Conservation (phyloP, 1,284 basidiomycete species). For the Malassezia equina region DNA sequence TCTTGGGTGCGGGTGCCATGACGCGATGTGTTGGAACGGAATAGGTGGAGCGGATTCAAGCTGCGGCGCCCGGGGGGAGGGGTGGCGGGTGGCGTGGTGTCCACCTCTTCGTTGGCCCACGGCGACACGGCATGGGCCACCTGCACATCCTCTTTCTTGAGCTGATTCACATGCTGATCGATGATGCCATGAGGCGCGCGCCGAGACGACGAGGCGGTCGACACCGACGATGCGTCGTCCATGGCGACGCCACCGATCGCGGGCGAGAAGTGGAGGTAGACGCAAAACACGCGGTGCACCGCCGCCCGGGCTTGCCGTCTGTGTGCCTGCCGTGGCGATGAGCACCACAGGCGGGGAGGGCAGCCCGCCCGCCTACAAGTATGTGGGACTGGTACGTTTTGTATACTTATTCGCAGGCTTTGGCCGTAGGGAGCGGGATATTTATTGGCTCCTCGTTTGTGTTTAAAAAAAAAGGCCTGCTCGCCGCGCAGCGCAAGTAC, state of each 20-base stretch:
- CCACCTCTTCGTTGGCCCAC: not conserved
- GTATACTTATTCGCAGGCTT: constrained; percentile 22
- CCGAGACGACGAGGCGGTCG: not conserved
- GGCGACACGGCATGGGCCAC: not conserved
- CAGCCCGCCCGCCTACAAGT: constrained; percentile 50
- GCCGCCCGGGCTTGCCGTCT: not conserved
- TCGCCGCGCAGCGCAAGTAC: constrained; percentile 49
- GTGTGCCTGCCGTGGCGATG: not conserved
- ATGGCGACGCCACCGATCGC: not conserved
- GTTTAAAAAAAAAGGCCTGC: constrained; percentile 70
- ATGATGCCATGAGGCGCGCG: not conserved
- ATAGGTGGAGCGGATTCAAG: not conserved
- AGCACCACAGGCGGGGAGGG: not conserved
- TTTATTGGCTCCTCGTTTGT: constrained; percentile 83
- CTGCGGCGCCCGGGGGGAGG: not conserved
- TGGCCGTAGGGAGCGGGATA: constrained; percentile 72
- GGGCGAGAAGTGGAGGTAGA: not conserved
- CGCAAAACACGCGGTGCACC: not conserved
- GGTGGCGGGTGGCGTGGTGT: not conserved
- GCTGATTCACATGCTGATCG: not conserved
- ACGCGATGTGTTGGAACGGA: not conserved
- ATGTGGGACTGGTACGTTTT: constrained; percentile 54
- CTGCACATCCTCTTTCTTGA: not conserved
- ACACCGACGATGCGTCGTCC: not conserved
- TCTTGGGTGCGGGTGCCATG: not conserved